A percentile compares a stretch with the other conserved stretches of the same genome.
Conservation (phyloP, 169 alveolate species). For the Cyclospora cayetanensis region DNA sequence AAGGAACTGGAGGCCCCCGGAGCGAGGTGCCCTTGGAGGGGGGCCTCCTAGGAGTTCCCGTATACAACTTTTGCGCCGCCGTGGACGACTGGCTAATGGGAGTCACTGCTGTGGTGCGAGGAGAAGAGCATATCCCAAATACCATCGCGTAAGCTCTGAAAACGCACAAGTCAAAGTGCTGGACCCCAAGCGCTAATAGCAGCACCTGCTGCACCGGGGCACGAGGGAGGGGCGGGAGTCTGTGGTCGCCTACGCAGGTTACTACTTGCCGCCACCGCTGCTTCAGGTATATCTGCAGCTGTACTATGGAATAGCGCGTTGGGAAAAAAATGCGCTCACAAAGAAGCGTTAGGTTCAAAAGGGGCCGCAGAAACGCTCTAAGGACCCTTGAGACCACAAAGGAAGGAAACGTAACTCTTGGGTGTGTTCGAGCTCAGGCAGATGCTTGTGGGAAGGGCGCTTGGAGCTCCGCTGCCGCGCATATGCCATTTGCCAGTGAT, state of each 20-base stretch:
- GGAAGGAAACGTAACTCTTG: too few species aligned
- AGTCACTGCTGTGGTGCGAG: constrained; percentile 85
- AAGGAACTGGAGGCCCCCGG: too few species aligned
- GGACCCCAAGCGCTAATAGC: not conserved
- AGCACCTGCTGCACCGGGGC: not conserved
- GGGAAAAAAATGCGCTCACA: not conserved
- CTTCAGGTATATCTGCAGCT: not conserved
- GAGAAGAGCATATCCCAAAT: constrained; percentile 83
- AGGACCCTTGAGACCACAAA: too few species aligned
- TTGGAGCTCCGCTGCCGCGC: constrained; percentile 72
- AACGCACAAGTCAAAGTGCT: not conserved
- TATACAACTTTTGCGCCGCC: constrained; percentile 84
- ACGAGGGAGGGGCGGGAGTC: not conserved
- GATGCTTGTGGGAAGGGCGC: constrained; percentile 72
- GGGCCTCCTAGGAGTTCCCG: constrained; percentile 72
- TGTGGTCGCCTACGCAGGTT: not conserved
- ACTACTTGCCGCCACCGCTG: not conserved
- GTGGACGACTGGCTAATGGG: constrained; percentile 86
- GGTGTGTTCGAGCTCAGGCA: constrained; percentile 59
- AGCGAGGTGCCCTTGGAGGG: not conserved
- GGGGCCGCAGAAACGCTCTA: too few species aligned
- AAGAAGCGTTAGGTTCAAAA: too few species aligned
- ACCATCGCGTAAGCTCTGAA: constrained; percentile 74
- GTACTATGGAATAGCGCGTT: not conserved
- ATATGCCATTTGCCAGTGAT: constrained; percentile 75